Base-by-base conservation (phyloP, 1,139 yeast species). In the Protomyces gravidus region DNA sequence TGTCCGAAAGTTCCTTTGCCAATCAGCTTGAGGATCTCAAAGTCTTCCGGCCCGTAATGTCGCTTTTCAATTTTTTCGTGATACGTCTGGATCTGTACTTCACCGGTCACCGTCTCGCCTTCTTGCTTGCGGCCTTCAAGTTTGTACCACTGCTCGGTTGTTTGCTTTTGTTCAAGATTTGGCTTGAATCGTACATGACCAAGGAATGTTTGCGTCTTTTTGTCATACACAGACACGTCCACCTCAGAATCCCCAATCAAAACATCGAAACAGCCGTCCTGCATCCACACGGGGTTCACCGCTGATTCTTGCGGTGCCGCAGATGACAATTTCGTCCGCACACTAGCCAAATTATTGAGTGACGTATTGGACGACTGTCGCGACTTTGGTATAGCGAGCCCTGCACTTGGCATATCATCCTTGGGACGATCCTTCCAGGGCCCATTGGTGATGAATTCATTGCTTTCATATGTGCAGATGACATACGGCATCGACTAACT, bases 1-100 rank as follows among this genome's bases (percentile, higher is more conserved):
- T 88, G 96, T 32, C 98, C 98, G 77, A 92, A 92, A 0, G 97
- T 92, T 56, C 98, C 98, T 70, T 89, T 89, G 63, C 98, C 98
- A 63, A 92, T 78, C 59, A 92, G 77, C 68, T 96, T 80, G 67
- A 92, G 80, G 19, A 90, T 87, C 70, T 90, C 96, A 72, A 92
- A 92, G 74, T 92, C 97, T 62, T 85, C 85, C 4, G 97, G 97
- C 1, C 96, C 96, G 69, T 85, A 89, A 66, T 85, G 88, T 66
- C 83, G 82, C 71, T 85, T 84, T 61, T 80, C 75, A 45, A 86
- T 84, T 42, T 82, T 78, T 56, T 86, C 82, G 71, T 85, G 90
- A 63, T 83, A 84, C 79, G 90, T 81, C 65, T 81, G 79, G 60
- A 90, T 82, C 66, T 82, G 81, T 62, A 92, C 82, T 59, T 85